phyloP scores from a whole-genome alignment of 1,284 basidiomycete species.

The Cryptococcus wingfieldii region DNA sequence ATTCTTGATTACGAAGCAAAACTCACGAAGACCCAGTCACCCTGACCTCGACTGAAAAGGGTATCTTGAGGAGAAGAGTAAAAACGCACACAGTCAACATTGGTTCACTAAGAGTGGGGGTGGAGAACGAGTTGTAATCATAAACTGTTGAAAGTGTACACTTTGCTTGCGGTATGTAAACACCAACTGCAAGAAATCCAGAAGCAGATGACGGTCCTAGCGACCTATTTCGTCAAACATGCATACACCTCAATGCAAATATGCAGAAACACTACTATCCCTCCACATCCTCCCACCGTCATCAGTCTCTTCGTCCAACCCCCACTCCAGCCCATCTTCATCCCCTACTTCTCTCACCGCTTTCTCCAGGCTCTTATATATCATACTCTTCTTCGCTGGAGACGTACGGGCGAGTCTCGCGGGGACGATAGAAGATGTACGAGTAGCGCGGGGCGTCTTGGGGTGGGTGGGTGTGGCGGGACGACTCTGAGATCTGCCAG shows the following conservation, averaged over 20 bases:
- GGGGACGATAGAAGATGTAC: background rate
- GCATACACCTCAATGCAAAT: background rate
- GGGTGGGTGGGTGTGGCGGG: background rate
- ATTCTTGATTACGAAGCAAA: background rate
- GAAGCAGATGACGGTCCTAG: too few relatives aligned
- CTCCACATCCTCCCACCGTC: conserved; percentile 31
- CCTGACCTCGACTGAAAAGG: background rate
- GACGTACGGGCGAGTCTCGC: background rate
- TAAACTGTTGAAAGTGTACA: too few relatives aligned
- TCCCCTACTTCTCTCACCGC: conserved; percentile 19
- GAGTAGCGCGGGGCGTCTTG: background rate
- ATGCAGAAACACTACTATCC: conserved; percentile 27
- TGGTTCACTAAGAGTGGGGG: too few relatives aligned
- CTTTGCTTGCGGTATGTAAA: too few relatives aligned
- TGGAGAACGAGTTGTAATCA: too few relatives aligned
- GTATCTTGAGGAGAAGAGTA: too few relatives aligned
- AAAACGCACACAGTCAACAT: too few relatives aligned
- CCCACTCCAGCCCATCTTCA: conserved; percentile 37
- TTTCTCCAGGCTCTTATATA: conserved; percentile 14
- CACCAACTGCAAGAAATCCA: too few relatives aligned
- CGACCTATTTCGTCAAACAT: too few relatives aligned
- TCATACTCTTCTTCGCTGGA: conserved; percentile 11
- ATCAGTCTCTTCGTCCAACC: conserved; percentile 36
- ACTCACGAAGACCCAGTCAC: background rate
- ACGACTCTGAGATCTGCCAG: background rate